These are phyloP conservation scores for Scutellaria minor DNA, from an alignment of 257 asterid species.

Conservation along the genomic window DNA sequence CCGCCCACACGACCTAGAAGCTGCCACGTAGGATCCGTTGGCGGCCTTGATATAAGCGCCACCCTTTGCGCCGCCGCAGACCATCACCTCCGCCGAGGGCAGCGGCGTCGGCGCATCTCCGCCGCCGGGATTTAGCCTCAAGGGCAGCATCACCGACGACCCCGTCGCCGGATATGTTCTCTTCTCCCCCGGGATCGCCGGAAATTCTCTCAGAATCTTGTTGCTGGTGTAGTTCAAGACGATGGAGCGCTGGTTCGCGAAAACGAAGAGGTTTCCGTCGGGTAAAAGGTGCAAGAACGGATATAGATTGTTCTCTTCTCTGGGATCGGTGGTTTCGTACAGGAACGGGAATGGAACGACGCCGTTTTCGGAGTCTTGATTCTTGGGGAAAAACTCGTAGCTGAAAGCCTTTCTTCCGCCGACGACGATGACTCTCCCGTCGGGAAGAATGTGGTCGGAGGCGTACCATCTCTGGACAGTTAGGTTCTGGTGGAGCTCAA, in stretches of 20 bases:
- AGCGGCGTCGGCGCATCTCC: slow-evolving; percentile 18
- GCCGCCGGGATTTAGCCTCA: slow-evolving; percentile 39
- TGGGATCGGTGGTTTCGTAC: slow-evolving; percentile 65
- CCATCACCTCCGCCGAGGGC: slow-evolving; percentile 63
- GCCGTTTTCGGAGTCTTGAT: background rate
- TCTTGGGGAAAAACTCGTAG: slow-evolving; percentile 81
- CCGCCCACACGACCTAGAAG: slow-evolving; percentile 73
- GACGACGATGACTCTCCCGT: slow-evolving; percentile 72
- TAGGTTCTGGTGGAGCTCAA: slow-evolving; percentile 55
- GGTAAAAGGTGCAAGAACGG: slow-evolving; percentile 82
- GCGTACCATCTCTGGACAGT: slow-evolving; percentile 79
- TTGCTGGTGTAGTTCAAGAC: slow-evolving; percentile 56
- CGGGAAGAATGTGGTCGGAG: slow-evolving; percentile 71
- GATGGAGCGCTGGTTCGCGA: slow-evolving; percentile 71
- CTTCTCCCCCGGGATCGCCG: slow-evolving; percentile 72
- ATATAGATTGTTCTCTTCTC: slow-evolving; percentile 83
- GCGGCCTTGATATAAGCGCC: slow-evolving; percentile 60
- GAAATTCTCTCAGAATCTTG: slow-evolving; percentile 57
- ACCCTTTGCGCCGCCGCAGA: slow-evolving; percentile 87
- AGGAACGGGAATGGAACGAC: slow-evolving; percentile 51
- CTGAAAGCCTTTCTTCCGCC: slow-evolving; percentile 79
- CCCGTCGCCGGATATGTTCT: slow-evolving; percentile 84
- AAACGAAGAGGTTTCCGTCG: slow-evolving; percentile 75
- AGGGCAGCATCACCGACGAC: slow-evolving; percentile 80
- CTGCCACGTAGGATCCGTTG: slow-evolving; percentile 42